Percentiles rank a stretch among this genome's conserved stretches.
phyloP scores from a whole-genome alignment of 2,329 filamentous ascomycete genomes.

The Penicillium hordei region DNA sequence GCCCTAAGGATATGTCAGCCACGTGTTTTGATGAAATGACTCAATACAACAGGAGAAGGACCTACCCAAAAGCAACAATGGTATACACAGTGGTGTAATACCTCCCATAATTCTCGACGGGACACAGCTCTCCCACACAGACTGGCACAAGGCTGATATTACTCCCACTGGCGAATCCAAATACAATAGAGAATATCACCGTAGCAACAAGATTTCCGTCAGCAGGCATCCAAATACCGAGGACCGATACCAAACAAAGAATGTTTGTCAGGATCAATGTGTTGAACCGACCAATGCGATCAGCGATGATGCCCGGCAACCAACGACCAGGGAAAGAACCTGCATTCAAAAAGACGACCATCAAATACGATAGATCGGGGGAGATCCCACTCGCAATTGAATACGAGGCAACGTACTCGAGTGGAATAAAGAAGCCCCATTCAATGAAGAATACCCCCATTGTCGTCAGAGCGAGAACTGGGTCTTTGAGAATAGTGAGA shows the following conservation, averaged over 20 bases:
- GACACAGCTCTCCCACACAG: constrained; percentile 50
- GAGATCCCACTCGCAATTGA: constrained; percentile 28
- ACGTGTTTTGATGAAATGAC: background rate
- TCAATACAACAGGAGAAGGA: background rate
- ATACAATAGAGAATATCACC: constrained; percentile 25
- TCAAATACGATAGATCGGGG: constrained; percentile 28
- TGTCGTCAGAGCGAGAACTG: constrained; percentile 24
- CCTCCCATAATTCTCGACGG: constrained; percentile 42
- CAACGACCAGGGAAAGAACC: constrained; percentile 34
- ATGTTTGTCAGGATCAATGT: constrained; percentile 30
- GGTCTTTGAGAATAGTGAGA: constrained; percentile 15
- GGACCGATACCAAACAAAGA: constrained; percentile 25
- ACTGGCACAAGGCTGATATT: constrained; percentile 43
- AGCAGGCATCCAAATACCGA: constrained; percentile 33
- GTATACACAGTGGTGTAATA: constrained; percentile 39
- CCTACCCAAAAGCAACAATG: constrained; percentile 31
- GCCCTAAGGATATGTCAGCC: constrained; percentile 16
- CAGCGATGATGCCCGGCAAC: constrained; percentile 35
- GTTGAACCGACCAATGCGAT: constrained; percentile 35
- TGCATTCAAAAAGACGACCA: constrained; percentile 35
- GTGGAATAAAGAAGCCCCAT: constrained; percentile 39
- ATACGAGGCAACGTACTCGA: constrained; percentile 38
- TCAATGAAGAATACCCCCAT: constrained; percentile 37
- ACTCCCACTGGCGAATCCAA: constrained; percentile 41
- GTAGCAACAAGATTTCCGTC: constrained; percentile 18